Conservation (phyloP, 495 filamentous ascomycete species). For the Evernia prunastri region DNA sequence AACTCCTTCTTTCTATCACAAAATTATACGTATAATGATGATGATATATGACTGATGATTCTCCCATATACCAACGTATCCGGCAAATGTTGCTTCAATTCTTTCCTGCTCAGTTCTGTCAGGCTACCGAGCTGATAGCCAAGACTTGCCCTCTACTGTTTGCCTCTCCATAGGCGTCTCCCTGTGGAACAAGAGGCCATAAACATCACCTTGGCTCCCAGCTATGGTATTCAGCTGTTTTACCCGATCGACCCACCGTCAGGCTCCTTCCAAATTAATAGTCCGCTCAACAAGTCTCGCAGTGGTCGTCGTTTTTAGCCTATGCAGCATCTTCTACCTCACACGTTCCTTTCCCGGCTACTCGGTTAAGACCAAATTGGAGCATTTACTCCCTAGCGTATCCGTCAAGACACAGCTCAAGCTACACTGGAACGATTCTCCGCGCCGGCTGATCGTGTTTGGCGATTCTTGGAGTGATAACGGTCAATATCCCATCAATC, state of each 20-base stretch:
- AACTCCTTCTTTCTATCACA: neutral
- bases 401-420: neutral
- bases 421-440: slow-evolving; percentile 17
- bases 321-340: slow-evolving; percentile 15
- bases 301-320: slow-evolving; percentile 7
- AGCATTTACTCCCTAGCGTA: neutral
- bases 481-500: slow-evolving; percentile 28
- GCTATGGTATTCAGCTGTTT: slow-evolving; percentile 9
- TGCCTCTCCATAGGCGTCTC: neutral
- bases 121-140: neutral
- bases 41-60: neutral
- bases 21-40: neutral
- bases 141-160: neutral
- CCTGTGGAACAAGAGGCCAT: neutral
- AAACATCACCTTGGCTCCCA: neutral
- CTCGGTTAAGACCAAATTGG: slow-evolving; percentile 4
- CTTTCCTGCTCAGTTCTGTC: neutral
- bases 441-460: slow-evolving; percentile 39
- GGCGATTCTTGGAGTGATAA: slow-evolving; percentile 48
- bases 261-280: slow-evolving; percentile 1
- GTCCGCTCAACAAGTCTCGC: slow-evolving; percentile 11
- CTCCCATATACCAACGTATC: neutral
- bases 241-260: neutral
- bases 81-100: neutral
- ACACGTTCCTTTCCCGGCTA: slow-evolving; percentile 6